Conservation (phyloP, 2,329 filamentous ascomycete species). For the Calcarisporium arbuscula region DNA sequence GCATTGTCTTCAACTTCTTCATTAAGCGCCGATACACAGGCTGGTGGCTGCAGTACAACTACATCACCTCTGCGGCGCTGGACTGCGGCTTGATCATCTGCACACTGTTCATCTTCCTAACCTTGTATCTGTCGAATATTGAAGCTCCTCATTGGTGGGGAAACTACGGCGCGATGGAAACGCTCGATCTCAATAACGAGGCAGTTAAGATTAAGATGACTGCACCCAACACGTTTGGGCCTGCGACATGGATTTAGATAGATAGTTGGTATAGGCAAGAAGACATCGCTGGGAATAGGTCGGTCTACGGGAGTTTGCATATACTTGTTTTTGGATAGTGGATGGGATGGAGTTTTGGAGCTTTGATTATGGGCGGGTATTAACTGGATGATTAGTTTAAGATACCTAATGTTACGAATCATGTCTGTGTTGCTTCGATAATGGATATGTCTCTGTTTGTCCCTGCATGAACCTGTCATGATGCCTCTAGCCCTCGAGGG, state of each 20-base stretch:
- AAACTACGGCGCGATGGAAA: constrained; percentile 41
- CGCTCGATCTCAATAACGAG: constrained; percentile 36
- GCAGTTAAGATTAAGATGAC: constrained; percentile 37
- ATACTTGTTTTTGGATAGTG: constrained; percentile 5
- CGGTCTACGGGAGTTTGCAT: neutral
- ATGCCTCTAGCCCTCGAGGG: too few relatives aligned
- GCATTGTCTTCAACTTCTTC: constrained; percentile 62
- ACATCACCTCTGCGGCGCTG: constrained; percentile 64
- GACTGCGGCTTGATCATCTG: constrained; percentile 62
- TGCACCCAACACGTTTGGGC: constrained; percentile 45
- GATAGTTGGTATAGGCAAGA: too few relatives aligned
- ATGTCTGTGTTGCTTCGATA: too few relatives aligned
- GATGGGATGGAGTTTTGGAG: constrained; percentile 11
- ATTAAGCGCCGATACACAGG: constrained; percentile 59
- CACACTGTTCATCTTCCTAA: constrained; percentile 65
- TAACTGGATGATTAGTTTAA: neutral
- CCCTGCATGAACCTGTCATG: too few relatives aligned
- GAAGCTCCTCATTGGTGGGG: constrained; percentile 57
- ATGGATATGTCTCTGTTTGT: too few relatives aligned
- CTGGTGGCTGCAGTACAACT: constrained; percentile 77
- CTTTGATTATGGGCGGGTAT: neutral
- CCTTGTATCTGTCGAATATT: constrained; percentile 54
- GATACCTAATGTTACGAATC: neutral
- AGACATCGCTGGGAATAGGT: too few relatives aligned
- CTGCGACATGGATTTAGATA: constrained; percentile 40